phyloP scores from a whole-genome alignment of 1,284 basidiomycete species.

The Microbotryum intermedium region DNA sequence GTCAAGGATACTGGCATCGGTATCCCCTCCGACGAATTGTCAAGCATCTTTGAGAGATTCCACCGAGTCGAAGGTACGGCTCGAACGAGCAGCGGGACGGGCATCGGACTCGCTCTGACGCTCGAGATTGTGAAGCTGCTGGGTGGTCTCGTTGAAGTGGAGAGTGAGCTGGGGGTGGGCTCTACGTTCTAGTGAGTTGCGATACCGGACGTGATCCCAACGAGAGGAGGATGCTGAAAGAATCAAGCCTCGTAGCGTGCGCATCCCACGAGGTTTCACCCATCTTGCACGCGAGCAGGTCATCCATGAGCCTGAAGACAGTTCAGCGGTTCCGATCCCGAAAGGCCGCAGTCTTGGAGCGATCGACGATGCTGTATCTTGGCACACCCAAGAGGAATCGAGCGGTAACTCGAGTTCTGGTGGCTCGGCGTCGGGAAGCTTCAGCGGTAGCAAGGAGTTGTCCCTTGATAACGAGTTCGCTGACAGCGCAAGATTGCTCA shows the following conservation, averaged over 20 bases:
- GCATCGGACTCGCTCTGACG: slow-evolving; percentile 39
- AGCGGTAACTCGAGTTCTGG: neutral
- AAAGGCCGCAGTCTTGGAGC: slow-evolving; percentile 17
- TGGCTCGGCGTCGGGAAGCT: neutral
- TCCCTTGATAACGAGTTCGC: slow-evolving; percentile 8
- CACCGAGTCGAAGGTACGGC: slow-evolving; percentile 39
- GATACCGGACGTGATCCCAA: neutral
- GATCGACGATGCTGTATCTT: slow-evolving; percentile 25
- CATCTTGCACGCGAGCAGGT: slow-evolving; percentile 28
- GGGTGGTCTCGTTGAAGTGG: slow-evolving; percentile 41
- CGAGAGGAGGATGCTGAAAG: neutral
- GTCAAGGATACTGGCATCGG: slow-evolving; percentile 43
- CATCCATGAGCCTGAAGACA: slow-evolving; percentile 15
- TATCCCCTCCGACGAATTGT: slow-evolving; percentile 38
- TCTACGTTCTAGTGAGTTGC: slow-evolving; percentile 20
- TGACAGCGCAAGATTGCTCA: slow-evolving; percentile 9
- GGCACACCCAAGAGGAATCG: slow-evolving; percentile 3
- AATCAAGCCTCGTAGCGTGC: neutral
- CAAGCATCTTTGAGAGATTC: slow-evolving; percentile 38
- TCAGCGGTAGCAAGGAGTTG: slow-evolving; percentile 2
- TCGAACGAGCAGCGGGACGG: slow-evolving; percentile 40
- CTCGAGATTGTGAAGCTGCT: slow-evolving; percentile 42
- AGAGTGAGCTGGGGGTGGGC: slow-evolving; percentile 27
- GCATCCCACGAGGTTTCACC: slow-evolving; percentile 28
- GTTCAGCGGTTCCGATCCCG: neutral